Evolutionary conservation across 495 filamentous ascomycete genomes (phyloP).

Genomic region (Penicillium malachiteum): DNA sequence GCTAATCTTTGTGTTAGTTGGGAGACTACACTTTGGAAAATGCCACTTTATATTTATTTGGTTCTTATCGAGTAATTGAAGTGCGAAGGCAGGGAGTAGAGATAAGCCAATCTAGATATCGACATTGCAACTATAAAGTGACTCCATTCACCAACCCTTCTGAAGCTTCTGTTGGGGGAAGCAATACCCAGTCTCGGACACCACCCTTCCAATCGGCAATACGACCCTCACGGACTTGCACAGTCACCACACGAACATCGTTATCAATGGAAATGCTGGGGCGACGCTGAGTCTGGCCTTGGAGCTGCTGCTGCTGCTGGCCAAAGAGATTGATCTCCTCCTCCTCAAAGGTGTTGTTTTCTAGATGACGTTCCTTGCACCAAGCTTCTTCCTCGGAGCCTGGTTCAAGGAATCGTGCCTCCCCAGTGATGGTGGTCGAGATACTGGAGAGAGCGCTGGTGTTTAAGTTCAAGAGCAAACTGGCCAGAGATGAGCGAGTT

Average conservation of each 20-base stretch:
- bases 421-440: slow-evolving; percentile 87
- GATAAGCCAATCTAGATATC: no score
- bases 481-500: slow-evolving; percentile 69
- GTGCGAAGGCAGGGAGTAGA: background rate
- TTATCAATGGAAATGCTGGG: slow-evolving; percentile 63
- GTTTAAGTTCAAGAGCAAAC: slow-evolving; percentile 84
- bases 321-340: slow-evolving; percentile 48
- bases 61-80: background rate
- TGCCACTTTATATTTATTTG: no score
- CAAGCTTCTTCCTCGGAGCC: slow-evolving; percentile 79
- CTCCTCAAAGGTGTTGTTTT: slow-evolving; percentile 81
- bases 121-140: slow-evolving; percentile 6
- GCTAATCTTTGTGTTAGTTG: no score
- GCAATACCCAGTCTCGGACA: slow-evolving; percentile 69
- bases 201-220: slow-evolving; percentile 82
- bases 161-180: slow-evolving; percentile 31
- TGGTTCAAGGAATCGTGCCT: slow-evolving; percentile 65
- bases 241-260: slow-evolving; percentile 71
- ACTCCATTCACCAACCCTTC: slow-evolving; percentile 41
- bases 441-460: slow-evolving; percentile 85
- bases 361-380: slow-evolving; percentile 77
- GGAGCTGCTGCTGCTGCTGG: slow-evolving; percentile 35
- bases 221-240: slow-evolving; percentile 69
- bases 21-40: no score
- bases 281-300: slow-evolving; percentile 23